A percentile compares a stretch with the other conserved stretches of the same genome.
Conservation (phyloP, 2,329 filamentous ascomycete genomes). For the Fusarium sp. region DNA sequence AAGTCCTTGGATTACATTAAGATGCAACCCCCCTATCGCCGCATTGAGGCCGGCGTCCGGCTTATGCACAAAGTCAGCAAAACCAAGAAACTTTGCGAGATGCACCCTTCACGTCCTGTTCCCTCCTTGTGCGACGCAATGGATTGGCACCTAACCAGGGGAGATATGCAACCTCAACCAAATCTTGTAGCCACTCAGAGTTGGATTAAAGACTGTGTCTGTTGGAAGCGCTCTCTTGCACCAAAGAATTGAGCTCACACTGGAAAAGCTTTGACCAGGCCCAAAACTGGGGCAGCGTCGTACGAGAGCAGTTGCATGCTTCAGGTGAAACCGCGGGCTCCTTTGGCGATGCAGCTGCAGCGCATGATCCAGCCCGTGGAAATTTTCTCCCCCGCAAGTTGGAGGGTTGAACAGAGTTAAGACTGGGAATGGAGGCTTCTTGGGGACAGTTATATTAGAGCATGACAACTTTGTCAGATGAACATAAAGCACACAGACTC, state of each 20-base stretch:
- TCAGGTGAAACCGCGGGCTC: constrained; percentile 35
- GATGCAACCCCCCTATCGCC: constrained; percentile 12
- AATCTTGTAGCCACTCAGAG: background rate
- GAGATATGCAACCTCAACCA: background rate
- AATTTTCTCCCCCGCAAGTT: background rate
- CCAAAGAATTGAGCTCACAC: constrained; percentile 13
- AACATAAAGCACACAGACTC: background rate
- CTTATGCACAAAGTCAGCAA: constrained; percentile 20
- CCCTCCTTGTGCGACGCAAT: background rate
- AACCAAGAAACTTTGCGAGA: constrained; percentile 1
- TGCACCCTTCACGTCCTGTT: background rate
- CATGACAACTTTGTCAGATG: background rate
- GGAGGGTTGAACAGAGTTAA: background rate
- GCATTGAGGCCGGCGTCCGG: constrained; percentile 11
- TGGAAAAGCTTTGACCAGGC: constrained; percentile 18
- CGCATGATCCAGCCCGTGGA: constrained; percentile 1
- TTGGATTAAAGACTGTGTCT: background rate
- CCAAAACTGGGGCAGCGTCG: constrained; percentile 22
- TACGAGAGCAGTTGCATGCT: constrained; percentile 20
- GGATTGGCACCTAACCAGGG: background rate
- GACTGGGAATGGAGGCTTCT: background rate
- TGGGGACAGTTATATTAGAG: background rate
- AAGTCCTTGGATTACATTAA: background rate
- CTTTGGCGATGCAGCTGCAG: constrained; percentile 18
- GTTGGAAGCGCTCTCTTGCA: constrained; percentile 6